These are phyloP conservation scores for Aspergillus oerlinghausenensis DNA, from an alignment of 2,329 filamentous ascomycete genomes.

Conservation along the genomic window DNA sequence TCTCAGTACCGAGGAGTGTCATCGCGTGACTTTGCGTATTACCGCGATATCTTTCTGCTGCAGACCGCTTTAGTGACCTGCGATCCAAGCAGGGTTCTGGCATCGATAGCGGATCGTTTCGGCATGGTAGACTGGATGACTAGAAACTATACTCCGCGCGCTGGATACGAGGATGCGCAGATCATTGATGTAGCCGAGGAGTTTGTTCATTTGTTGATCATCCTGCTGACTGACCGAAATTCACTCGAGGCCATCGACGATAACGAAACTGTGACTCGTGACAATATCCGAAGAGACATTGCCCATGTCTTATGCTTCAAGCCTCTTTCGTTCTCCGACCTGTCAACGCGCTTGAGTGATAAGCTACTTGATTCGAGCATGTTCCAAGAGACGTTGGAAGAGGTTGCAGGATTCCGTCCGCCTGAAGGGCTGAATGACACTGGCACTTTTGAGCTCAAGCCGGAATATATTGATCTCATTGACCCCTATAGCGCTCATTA, in stretches of 20 bases:
- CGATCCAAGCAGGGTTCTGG: slow-evolving; percentile 75
- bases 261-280: slow-evolving; percentile 50
- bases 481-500: slow-evolving; percentile 97
- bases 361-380: slow-evolving; percentile 84
- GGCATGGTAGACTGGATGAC: slow-evolving; percentile 83
- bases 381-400: slow-evolving; percentile 76
- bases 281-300: slow-evolving; percentile 81
- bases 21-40: slow-evolving; percentile 87
- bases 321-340: slow-evolving; percentile 88
- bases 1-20: slow-evolving; percentile 86
- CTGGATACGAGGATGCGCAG: slow-evolving; percentile 78
- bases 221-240: slow-evolving; percentile 82
- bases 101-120: slow-evolving; percentile 86
- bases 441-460: slow-evolving; percentile 88
- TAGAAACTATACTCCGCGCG: slow-evolving; percentile 69
- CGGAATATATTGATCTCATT: slow-evolving; percentile 77
- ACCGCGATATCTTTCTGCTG: slow-evolving; percentile 88
- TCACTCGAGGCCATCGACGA: slow-evolving; percentile 52
- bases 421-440: slow-evolving; percentile 90
- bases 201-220: slow-evolving; percentile 87
- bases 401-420: slow-evolving; percentile 82
- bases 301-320: slow-evolving; percentile 95
- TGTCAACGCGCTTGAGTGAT: slow-evolving; percentile 80
- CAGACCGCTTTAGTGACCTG: slow-evolving; percentile 88
- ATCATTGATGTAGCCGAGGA: slow-evolving; percentile 93